A percentile compares a stretch with the other conserved stretches of the same genome.
These are phyloP conservation scores for Cerioporus squamosus DNA, from an alignment of 1,284 basidiomycete species.

Conservation along the genomic window DNA sequence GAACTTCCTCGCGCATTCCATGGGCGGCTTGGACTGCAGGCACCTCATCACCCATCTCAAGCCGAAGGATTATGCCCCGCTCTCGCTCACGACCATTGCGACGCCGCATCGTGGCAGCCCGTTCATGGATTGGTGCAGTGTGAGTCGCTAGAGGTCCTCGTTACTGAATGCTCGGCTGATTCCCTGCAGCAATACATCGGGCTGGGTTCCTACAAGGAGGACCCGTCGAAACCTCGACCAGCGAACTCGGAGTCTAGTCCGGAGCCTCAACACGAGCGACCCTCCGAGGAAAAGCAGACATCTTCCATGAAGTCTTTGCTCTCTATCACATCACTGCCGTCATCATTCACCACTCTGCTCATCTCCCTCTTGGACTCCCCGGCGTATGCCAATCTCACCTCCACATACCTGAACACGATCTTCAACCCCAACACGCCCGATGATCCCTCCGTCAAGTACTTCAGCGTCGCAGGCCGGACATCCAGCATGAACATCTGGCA, in stretches of 20 bases:
- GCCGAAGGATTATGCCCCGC: slow-evolving; percentile 83
- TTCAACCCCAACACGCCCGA: slow-evolving; percentile 96
- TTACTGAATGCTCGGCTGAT: neutral
- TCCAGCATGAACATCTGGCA: slow-evolving; percentile 83
- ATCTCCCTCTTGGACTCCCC: slow-evolving; percentile 96
- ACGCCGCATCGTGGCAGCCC: slow-evolving; percentile 97
- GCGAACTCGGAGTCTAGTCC: neutral
- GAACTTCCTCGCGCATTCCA: slow-evolving; percentile 96
- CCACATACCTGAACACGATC: slow-evolving; percentile 79
- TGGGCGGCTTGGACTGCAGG: slow-evolving; percentile 96
- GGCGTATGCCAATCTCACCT: slow-evolving; percentile 95
- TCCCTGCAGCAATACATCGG: slow-evolving; percentile 78
- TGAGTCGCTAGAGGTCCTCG: slow-evolving; percentile 43
- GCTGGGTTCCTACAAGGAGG: slow-evolving; percentile 60
- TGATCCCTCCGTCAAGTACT: slow-evolving; percentile 87
- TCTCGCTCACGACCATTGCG: slow-evolving; percentile 89
- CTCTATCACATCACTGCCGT: slow-evolving; percentile 65
- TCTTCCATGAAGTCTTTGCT: slow-evolving; percentile 36
- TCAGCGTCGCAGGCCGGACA: slow-evolving; percentile 84
- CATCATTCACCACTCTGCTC: slow-evolving; percentile 85
- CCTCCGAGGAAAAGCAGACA: slow-evolving; percentile 8
- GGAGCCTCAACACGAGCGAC: neutral
- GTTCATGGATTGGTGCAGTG: slow-evolving; percentile 99
- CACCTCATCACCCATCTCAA: slow-evolving; percentile 88
- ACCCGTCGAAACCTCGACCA: slow-evolving; percentile 1